Conservation (phyloP, 768 basidiomycete genomes). For the Ephemerocybe angulata region DNA sequence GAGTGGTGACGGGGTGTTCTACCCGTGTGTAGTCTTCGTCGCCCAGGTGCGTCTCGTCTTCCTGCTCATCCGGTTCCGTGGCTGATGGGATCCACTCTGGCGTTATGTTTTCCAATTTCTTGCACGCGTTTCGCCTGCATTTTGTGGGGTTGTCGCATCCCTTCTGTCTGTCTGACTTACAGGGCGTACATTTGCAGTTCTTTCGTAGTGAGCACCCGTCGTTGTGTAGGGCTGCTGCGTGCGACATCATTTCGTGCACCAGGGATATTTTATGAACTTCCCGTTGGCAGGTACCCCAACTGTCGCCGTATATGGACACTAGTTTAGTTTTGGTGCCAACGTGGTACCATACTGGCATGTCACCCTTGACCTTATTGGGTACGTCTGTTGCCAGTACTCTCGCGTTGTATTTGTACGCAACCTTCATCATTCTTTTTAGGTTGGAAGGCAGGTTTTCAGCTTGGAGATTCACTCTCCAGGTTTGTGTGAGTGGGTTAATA, state of each 20-base stretch:
- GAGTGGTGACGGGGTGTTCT: not conserved
- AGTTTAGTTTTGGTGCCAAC: constrained; percentile 1
- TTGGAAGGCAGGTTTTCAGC: not conserved
- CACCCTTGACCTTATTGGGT: constrained; percentile 2
- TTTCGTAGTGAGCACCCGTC: not conserved
- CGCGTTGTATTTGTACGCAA: constrained; percentile 18
- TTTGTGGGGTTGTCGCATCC: constrained; percentile 17
- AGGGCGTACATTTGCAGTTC: constrained; percentile 9
- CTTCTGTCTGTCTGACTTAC: not conserved
- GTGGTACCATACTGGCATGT: constrained; percentile 33
- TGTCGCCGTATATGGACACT: constrained; percentile 3
- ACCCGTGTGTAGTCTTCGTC: too few species aligned
- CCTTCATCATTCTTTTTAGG: constrained; percentile 16
- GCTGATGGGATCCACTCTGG: constrained; percentile 18
- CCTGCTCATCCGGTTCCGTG: not conserved
- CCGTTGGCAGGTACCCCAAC: constrained; percentile 12
- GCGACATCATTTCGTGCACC: constrained; percentile 8
- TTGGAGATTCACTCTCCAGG: constrained; percentile 16
- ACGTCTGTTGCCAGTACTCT: constrained; percentile 13
- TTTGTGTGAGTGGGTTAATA: constrained; percentile 25
- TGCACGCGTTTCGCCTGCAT: constrained; percentile 13
- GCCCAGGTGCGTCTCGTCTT: not conserved
- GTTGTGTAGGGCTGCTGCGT: not conserved
- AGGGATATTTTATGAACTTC: constrained; percentile 10
- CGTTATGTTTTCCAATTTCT: constrained; percentile 14